Evolutionary conservation across 2,329 filamentous ascomycete genomes (phyloP).

Genomic region (Parastagonospora nodorum): DNA sequence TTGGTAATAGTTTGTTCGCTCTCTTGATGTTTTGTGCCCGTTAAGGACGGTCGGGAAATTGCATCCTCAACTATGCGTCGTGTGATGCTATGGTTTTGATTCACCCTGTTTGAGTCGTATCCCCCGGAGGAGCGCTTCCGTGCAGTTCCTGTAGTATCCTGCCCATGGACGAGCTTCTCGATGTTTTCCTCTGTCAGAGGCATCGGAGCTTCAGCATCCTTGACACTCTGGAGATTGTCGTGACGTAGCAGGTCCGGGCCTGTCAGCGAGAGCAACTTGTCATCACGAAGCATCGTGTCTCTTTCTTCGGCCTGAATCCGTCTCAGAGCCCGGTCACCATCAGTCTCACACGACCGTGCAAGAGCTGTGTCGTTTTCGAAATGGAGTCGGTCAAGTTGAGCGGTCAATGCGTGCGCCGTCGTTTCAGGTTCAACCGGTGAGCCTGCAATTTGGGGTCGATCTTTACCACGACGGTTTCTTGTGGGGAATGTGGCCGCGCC

Average conservation of each 20-base stretch:
- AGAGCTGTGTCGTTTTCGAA: conserved; percentile 47
- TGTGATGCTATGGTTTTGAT: conserved; percentile 20
- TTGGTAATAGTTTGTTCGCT: conserved; percentile 37
- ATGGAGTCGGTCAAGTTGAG: conserved; percentile 45
- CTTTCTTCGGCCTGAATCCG: conserved; percentile 61
- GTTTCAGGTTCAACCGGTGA: conserved; percentile 39
- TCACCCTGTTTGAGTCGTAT: conserved; percentile 21
- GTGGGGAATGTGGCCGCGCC: conserved; percentile 17
- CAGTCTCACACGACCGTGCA: conserved; percentile 48
- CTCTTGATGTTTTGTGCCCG: conserved; percentile 18
- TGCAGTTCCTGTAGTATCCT: conserved; percentile 23
- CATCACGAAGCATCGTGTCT: conserved; percentile 58
- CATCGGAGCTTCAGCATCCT: conserved; percentile 24
- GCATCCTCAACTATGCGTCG: conserved; percentile 15
- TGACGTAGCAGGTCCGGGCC: conserved; percentile 41
- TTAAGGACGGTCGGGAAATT: conserved; percentile 23
- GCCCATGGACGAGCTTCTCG: conserved; percentile 37
- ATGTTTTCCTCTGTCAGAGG: conserved; percentile 47
- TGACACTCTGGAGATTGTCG: conserved; percentile 20
- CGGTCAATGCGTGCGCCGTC: conserved; percentile 39
- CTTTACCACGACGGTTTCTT: conserved; percentile 28
- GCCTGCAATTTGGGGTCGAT: conserved; percentile 36
- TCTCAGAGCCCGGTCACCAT: conserved; percentile 52
- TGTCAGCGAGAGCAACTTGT: conserved; percentile 58
- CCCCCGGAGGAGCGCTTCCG: conserved; percentile 14